phyloP scores from a whole-genome alignment of 768 basidiomycete species.

The Crucibulum laeve region DNA sequence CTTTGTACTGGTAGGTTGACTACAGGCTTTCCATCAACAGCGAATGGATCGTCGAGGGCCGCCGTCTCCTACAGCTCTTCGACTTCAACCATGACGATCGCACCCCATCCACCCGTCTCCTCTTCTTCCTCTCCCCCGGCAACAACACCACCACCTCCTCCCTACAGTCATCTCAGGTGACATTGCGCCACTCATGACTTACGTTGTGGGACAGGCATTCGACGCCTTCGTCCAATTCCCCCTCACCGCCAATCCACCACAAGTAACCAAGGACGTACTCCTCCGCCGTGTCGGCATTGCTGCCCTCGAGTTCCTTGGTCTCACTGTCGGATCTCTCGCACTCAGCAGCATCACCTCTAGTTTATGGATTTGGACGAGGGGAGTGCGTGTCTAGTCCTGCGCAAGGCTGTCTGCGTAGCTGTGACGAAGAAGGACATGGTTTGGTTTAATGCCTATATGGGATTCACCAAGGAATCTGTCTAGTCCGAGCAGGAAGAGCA shows the following conservation, averaged over 20 bases:
- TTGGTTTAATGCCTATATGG: neutral
- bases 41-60: no score
- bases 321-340: neutral
- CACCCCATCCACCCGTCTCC: conserved; percentile 59
- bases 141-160: conserved; percentile 54
- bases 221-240: no score
- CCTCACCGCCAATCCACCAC: no score
- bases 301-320: conserved; percentile 59
- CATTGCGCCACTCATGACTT: conserved; percentile 83
- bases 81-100: no score
- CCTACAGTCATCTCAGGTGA: conserved; percentile 58
- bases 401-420: neutral
- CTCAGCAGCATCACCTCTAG: neutral
- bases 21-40: no score
- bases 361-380: conserved; percentile 77
- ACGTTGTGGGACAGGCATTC: conserved; percentile 68
- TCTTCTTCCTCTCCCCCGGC: conserved; percentile 62
- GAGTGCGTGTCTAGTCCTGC: conserved; percentile 61
- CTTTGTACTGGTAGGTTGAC: no score
- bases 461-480: neutral
- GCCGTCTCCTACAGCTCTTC: no score
- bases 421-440: neutral
- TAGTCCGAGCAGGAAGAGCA: no score
- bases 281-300: conserved; percentile 49
- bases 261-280: neutral